Evolutionary conservation across 768 basidiomycete genomes (phyloP).

Genomic region (Trametopsis cervina): DNA sequence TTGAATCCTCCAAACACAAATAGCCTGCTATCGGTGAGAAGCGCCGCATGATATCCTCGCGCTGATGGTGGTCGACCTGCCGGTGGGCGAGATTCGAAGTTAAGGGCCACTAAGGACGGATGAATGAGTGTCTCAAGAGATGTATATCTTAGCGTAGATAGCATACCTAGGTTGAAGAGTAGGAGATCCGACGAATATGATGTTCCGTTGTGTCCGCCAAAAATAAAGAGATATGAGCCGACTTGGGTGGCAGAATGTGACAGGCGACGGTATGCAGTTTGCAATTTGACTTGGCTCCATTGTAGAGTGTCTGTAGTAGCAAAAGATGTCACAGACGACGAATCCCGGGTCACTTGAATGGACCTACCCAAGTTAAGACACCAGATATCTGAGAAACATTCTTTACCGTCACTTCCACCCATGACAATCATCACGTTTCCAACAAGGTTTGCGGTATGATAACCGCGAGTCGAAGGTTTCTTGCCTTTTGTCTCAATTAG

Average conservation of each 20-base stretch:
- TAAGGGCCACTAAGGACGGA: constrained; percentile 57
- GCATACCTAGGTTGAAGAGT: constrained; percentile 85
- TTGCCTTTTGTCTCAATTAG: constrained; percentile 49
- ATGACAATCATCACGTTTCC: constrained; percentile 81
- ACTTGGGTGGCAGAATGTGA: constrained; percentile 87
- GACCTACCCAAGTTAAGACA: constrained; percentile 77
- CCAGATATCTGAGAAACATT: constrained; percentile 87
- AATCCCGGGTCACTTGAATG: no score
- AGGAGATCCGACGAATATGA: constrained; percentile 71
- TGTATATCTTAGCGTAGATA: neutral
- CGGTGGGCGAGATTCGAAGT: constrained; percentile 69
- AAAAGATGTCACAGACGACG: no score
- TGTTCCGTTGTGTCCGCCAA: constrained; percentile 81
- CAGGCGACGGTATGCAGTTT: constrained; percentile 49
- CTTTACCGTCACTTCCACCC: constrained; percentile 87
- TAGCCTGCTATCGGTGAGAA: constrained; percentile 78
- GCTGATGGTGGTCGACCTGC: constrained; percentile 62
- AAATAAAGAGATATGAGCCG: constrained; percentile 85
- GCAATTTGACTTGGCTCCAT: constrained; percentile 37
- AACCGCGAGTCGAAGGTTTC: constrained; percentile 63
- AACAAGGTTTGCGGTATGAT: constrained; percentile 86
- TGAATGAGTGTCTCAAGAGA: constrained; percentile 1
- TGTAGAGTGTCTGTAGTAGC: constrained; percentile 20
- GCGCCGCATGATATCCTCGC: constrained; percentile 80
- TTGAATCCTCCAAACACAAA: constrained; percentile 89